Percentiles rank a stretch among this genome's conserved stretches.
These are phyloP conservation scores for Ganoderma leucocontextum DNA, from an alignment of 1,284 basidiomycete genomes.

Conservation along the genomic window DNA sequence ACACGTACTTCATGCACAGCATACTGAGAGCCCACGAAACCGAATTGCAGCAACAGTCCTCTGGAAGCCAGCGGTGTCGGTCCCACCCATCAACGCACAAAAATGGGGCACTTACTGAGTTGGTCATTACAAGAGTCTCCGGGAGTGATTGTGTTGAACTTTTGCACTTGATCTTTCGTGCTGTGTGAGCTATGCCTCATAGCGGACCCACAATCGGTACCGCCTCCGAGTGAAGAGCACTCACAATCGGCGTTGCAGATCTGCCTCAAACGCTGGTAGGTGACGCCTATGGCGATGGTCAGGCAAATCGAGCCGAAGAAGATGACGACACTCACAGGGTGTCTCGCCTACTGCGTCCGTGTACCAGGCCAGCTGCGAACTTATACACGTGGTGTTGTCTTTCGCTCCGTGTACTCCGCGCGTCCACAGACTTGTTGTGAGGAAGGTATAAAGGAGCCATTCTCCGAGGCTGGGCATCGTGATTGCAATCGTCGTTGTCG, in stretches of 20 bases:
- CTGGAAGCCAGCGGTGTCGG: slow-evolving; percentile 8
- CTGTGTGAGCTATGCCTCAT: background rate
- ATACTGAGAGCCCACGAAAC: slow-evolving; percentile 34
- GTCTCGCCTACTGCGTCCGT: slow-evolving; percentile 25
- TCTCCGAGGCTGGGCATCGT: background rate
- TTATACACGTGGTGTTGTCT: slow-evolving; percentile 19
- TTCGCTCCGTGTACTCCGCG: slow-evolving; percentile 4
- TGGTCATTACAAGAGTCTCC: slow-evolving; percentile 32
- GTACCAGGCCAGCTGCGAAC: slow-evolving; percentile 28
- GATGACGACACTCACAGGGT: slow-evolving; percentile 21
- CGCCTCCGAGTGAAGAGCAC: slow-evolving; percentile 1
- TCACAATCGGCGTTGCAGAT: slow-evolving; percentile 34
- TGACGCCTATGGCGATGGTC: slow-evolving; percentile 21
- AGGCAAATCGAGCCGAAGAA: background rate
- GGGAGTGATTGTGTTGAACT: slow-evolving; percentile 23
- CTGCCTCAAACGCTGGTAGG: slow-evolving; percentile 31
- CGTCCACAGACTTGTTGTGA: background rate
- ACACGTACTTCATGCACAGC: slow-evolving; percentile 35
- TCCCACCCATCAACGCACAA: background rate
- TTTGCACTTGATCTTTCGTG: slow-evolving; percentile 22
- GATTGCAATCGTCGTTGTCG: background rate
- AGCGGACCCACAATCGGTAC: background rate
- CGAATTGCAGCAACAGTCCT: slow-evolving; percentile 33
- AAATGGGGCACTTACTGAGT: slow-evolving; percentile 22
- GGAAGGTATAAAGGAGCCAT: slow-evolving; percentile 5